phyloP scores from a whole-genome alignment of 768 basidiomycete species.

The Boletales sp. region DNA sequence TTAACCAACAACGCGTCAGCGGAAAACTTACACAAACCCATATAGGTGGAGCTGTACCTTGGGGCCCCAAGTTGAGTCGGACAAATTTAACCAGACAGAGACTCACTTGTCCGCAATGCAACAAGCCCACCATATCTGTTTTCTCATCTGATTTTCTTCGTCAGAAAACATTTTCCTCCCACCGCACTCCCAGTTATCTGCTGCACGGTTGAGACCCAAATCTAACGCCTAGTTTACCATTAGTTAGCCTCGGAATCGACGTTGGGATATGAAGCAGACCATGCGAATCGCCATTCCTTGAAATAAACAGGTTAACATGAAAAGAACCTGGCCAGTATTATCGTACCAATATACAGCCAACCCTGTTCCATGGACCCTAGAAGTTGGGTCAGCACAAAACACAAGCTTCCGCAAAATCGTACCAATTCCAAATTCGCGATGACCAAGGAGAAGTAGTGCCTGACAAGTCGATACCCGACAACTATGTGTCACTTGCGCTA shows the following conservation, averaged over 20 bases:
- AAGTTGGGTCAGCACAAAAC: constrained; percentile 9
- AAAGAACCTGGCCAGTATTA: constrained; percentile 1
- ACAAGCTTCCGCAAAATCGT: constrained; percentile 17
- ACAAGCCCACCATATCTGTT: constrained; percentile 81
- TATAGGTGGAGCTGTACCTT: constrained; percentile 71
- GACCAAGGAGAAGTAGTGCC: constrained; percentile 71
- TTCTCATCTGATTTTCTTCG: constrained; percentile 66
- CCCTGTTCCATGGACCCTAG: constrained; percentile 71
- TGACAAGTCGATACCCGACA: constrained; percentile 77
- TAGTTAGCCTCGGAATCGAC: constrained; percentile 1
- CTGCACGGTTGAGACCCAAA: constrained; percentile 75
- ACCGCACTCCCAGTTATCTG: constrained; percentile 68
- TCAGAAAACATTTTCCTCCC: constrained; percentile 57
- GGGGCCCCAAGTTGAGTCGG: constrained; percentile 4
- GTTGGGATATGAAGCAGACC: constrained; percentile 35
- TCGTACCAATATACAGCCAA: constrained; percentile 74
- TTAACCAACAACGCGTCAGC: background rate
- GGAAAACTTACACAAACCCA: constrained; percentile 43
- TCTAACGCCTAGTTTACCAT: constrained; percentile 58
- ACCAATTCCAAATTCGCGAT: constrained; percentile 85
- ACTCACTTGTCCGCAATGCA: constrained; percentile 65
- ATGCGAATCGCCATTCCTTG: constrained; percentile 72
- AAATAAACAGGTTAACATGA: background rate
- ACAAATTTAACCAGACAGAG: background rate
- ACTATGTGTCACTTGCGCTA: constrained; percentile 62